These are phyloP conservation scores for Alternaria solani DNA, from an alignment of 2,329 filamentous ascomycete genomes.

Conservation along the genomic window DNA sequence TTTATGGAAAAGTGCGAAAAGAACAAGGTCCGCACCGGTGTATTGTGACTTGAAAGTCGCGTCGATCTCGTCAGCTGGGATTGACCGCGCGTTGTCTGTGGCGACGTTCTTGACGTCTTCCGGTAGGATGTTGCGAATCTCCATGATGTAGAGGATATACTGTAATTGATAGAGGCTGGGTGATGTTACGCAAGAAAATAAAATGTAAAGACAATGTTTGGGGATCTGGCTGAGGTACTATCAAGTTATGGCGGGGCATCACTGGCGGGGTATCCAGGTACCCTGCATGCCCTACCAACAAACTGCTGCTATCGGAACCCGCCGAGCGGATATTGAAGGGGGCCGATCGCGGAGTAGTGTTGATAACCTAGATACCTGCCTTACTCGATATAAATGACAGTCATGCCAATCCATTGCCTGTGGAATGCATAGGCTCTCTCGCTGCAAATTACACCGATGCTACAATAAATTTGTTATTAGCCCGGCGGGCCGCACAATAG, in stretches of 20 bases:
- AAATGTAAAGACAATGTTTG: conserved; percentile 2
- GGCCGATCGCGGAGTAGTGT: conserved; percentile 20
- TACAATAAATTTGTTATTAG: neutral
- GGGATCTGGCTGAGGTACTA: conserved; percentile 5
- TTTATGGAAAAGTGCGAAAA: neutral
- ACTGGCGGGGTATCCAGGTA: conserved; percentile 26
- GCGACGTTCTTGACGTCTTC: conserved; percentile 42
- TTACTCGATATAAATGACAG: conserved; percentile 1
- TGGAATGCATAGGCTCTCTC: neutral
- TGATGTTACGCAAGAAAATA: neutral
- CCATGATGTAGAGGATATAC: conserved; percentile 30
- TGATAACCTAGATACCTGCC: conserved; percentile 11
- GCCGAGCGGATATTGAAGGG: conserved; percentile 26
- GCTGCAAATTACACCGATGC: neutral
- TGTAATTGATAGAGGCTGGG: neutral
- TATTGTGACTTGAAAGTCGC: conserved; percentile 63
- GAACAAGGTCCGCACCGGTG: conserved; percentile 50
- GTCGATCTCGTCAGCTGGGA: conserved; percentile 62
- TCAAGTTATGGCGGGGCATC: conserved; percentile 18
- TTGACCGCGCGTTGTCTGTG: conserved; percentile 39
- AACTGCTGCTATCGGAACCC: conserved; percentile 20
- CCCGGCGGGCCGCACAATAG: neutral
- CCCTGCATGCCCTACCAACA: conserved; percentile 12
- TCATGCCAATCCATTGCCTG: neutral
- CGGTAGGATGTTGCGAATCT: conserved; percentile 42